phyloP scores from a whole-genome alignment of 768 basidiomycete species.

The Mycena venus region DNA sequence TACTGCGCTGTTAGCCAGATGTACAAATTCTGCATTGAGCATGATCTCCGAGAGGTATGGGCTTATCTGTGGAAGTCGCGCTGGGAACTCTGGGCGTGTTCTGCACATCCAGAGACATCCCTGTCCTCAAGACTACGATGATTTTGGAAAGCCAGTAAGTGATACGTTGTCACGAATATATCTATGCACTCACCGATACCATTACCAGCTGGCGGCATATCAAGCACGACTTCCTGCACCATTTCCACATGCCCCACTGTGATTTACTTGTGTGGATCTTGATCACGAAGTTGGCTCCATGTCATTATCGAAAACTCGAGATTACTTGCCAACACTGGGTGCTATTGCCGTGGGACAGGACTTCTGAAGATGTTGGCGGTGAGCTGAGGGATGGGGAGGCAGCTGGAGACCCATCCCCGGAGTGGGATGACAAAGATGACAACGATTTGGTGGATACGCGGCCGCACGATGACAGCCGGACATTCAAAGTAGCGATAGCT shows the following conservation, averaged over 20 bases:
- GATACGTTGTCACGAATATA: neutral
- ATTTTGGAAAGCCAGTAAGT: slow-evolving; percentile 46
- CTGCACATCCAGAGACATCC: slow-evolving; percentile 31
- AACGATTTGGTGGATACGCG: neutral
- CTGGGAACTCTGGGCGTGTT: slow-evolving; percentile 46
- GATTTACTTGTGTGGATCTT: slow-evolving; percentile 50
- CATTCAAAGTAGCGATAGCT: too few species aligned
- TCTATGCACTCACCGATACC: slow-evolving; percentile 10
- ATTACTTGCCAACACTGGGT: slow-evolving; percentile 33
- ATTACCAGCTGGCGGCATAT: slow-evolving; percentile 46
- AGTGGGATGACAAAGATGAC: neutral
- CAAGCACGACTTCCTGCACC: slow-evolving; percentile 50
- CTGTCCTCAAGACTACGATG: slow-evolving; percentile 45
- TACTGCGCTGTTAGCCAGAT: too few species aligned
- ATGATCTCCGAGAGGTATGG: slow-evolving; percentile 35
- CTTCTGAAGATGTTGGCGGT: neutral
- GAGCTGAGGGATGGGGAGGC: neutral
- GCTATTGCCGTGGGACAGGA: slow-evolving; percentile 27
- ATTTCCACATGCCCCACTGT: slow-evolving; percentile 46
- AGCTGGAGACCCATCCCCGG: neutral
- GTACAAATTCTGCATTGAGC: slow-evolving; percentile 37
- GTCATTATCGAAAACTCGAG: slow-evolving; percentile 41
- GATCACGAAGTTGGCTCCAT: slow-evolving; percentile 44
- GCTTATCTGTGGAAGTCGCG: slow-evolving; percentile 13
- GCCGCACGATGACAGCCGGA: too few species aligned